These are phyloP conservation scores for Amaranthus palmeri DNA, from an alignment of 148 eudicot genomes.

Conservation along the genomic window DNA sequence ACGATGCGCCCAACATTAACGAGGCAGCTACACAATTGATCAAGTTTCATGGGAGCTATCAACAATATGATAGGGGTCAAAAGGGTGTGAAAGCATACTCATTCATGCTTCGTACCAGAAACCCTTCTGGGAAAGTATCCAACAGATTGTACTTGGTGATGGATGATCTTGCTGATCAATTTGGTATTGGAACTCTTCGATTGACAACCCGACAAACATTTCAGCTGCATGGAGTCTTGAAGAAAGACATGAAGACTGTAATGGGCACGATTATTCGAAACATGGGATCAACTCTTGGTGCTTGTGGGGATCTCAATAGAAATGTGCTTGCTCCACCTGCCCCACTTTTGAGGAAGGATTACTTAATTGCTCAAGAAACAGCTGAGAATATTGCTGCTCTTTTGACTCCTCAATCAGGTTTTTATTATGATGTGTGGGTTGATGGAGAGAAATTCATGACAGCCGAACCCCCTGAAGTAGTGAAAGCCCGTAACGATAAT, in stretches of 20 bases:
- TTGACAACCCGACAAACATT: constrained; percentile 93
- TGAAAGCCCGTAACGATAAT: constrained; percentile 84
- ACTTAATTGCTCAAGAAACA: constrained; percentile 80
- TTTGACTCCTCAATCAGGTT: constrained; percentile 95
- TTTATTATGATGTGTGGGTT: constrained; percentile 98
- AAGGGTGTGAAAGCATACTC: constrained; percentile 82
- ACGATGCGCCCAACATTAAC: constrained; percentile 72
- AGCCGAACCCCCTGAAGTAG: constrained; percentile 94
- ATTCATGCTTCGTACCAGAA: constrained; percentile 98
- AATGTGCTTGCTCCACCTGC: constrained; percentile 98
- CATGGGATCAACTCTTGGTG: constrained; percentile 99
- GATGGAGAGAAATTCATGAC: constrained; percentile 93
- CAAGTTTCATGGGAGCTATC: constrained; percentile 97
- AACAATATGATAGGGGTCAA: constrained; percentile 71
- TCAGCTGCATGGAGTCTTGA: constrained; percentile 93
- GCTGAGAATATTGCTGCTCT: constrained; percentile 93
- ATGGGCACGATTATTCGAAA: constrained; percentile 75
- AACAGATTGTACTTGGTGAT: constrained; percentile 78
- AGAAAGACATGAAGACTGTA: constrained; percentile 87
- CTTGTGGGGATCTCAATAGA: constrained; percentile 95
- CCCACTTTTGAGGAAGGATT: constrained; percentile 80
- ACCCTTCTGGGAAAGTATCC: constrained; percentile 93
- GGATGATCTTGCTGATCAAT: constrained; percentile 97
- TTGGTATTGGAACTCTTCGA: constrained; percentile 95
- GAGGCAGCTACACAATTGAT: constrained; percentile 89